Evolutionary conservation across 306 rosid species (phyloP).

Genomic region (Inga laurina): DNA sequence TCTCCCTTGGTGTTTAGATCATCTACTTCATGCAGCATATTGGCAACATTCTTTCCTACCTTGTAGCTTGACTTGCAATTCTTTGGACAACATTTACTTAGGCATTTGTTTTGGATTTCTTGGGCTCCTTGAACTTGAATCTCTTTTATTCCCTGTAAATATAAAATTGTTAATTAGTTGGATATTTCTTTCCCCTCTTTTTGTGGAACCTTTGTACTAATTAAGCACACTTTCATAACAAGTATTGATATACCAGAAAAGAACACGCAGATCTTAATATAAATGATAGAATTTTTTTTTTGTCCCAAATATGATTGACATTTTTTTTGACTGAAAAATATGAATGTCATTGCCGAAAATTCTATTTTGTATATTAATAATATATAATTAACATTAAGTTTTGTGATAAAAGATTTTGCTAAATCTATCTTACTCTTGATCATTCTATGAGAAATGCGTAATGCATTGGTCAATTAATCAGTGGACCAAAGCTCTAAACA

Average conservation of each 20-base stretch:
- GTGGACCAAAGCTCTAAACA: too few species aligned
- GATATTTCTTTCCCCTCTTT: background rate
- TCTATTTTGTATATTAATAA: too few species aligned
- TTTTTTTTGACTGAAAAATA: too few species aligned
- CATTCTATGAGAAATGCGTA: too few species aligned
- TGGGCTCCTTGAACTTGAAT: background rate
- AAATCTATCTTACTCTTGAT: too few species aligned
- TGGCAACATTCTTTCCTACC: background rate
- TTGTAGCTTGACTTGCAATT: slow-evolving; percentile 19
- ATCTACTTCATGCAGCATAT: background rate
- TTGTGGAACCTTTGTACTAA: background rate
- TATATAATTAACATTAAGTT: too few species aligned
- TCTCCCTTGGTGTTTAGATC: background rate
- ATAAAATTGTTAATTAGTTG: background rate
- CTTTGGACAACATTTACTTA: slow-evolving; percentile 5
- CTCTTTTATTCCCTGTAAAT: background rate
- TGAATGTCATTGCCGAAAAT: too few species aligned
- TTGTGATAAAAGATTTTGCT: too few species aligned
- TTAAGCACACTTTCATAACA: background rate
- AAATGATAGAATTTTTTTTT: too few species aligned
- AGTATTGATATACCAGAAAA: background rate
- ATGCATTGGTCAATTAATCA: too few species aligned
- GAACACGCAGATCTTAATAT: background rate
- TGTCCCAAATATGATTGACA: too few species aligned
- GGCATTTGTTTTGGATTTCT: slow-evolving; percentile 6